Evolutionary conservation across 2,329 filamentous ascomycete genomes (phyloP), one percentile per base, ranked within the genome.

Genomic region (Curvularia lunata): DNA sequence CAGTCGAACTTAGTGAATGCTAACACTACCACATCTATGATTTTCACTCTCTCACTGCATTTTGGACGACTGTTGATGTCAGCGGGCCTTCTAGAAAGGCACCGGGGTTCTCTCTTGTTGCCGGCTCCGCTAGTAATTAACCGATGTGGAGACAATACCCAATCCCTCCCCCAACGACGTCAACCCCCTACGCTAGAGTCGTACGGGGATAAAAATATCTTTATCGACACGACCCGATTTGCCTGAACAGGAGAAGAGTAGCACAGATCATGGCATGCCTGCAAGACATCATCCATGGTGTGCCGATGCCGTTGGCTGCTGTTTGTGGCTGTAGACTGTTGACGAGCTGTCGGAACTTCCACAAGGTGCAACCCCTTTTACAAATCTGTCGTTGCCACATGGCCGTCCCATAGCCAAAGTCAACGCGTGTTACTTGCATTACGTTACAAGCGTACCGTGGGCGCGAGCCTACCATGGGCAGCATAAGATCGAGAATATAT

Each of bases 141-240:
- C 51, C 47, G 28, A 55, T 61, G 63, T 67, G 65, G 65, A 67
- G 28, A 45, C 58, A 57, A 62, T 61, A 62, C 61, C 59, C 59
- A 64, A 66, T 61, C 55, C 56, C 55, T 61, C 50, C 49, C 52
- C 43, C 51, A 58, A 56, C 63, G 56, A 66, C 59, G 64, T 65
- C 56, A 67, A 56, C 37, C 37, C 56, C 54, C 21, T 53, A 37
- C 2, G 16, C 34, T 37, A 37, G 34, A 18, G 34, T n/a, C 53
- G 59, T 62, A 50, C 50, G 48, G 52, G 40, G 55, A 57, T 62
- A 61, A 67, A 67, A 67, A 67, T 65, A 65, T 61, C 52, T 43
- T 19, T 32, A 45, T 63, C 41, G 41, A 52, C 49, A 54, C 50
- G 30, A 45, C 28, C 52, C 40, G 28, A 41, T 27, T 34, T 27